A percentile compares a stretch with the other conserved stretches of the same genome.
Conservation (phyloP, 75 land plant genomes). For the Chamaecyparis obtusa region DNA sequence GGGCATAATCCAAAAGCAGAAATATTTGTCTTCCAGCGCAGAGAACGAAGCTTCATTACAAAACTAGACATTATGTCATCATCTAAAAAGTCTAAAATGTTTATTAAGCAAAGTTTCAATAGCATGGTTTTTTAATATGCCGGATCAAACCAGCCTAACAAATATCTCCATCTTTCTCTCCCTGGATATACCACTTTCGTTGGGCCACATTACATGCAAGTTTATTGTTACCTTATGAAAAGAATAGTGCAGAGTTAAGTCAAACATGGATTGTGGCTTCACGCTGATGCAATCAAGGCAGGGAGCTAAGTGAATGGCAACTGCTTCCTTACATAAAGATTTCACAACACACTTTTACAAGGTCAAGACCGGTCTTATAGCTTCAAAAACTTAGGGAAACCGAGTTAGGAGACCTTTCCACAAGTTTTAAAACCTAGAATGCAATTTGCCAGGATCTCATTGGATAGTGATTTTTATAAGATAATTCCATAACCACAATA, state of each 20-base stretch:
- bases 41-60: neutral
- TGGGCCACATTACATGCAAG: neutral
- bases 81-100: no score
- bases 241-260: neutral
- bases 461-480: no score
- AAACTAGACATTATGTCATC: neutral
- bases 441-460: no score
- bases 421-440: no score
- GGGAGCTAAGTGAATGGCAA: no score
- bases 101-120: neutral
- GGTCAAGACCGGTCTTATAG: no score
- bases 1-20: neutral
- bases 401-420: no score
- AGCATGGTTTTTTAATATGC: neutral
- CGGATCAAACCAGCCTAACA: neutral
- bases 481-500: no score
- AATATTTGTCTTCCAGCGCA: neutral
- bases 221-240: neutral
- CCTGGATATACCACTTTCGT: neutral
- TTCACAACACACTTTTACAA: no score
- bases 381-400: no score
- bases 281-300: neutral
- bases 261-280: neutral
- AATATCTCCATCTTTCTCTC: neutral
- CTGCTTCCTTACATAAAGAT: no score